Evolutionary conservation across 495 filamentous ascomycete genomes (phyloP), one percentile per base, ranked within the genome.

Genomic region (Xylaria palmicola): DNA sequence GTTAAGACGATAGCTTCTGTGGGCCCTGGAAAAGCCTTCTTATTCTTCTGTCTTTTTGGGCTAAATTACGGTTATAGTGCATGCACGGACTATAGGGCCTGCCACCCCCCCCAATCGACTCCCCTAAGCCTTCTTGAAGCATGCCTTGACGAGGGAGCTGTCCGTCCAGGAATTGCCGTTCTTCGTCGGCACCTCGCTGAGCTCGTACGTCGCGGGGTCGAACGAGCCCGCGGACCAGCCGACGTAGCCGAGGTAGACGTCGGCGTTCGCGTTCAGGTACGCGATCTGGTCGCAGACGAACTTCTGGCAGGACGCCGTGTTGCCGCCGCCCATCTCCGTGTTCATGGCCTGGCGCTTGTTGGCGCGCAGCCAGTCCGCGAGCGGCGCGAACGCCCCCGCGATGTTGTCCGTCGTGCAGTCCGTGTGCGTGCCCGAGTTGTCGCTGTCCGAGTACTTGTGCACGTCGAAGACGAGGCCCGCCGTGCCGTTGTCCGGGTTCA

Each of bases 141-240:
- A 77, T 37, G 69, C 63, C 62, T 72, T 72, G 1, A 81, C 77
- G 1, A 82, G 67, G 41, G 73, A 47, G 30, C 63, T 75, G 53
- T 82, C 78, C 15, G 68, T 70, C 72, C 68, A 76, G 19, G 65
- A 61, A 60, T 62, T 66, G 1, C 75, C 77, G 43, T 67, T 74
- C 59, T 71, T 67, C 0, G 68, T 74, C 32, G 78, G 79, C 1
- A 75, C 77, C 63, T 81, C 78, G 57, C 67, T 71, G 19, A 82
- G 68, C 51, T 68, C 69, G 47, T 72, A 74, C 4, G 57, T 72
- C 15, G 57, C 6, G 6, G 72, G 44, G 47, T 59, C 71, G 66
- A 85, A 85, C 3, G 72, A 65, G 1, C 82, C 83, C 6, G 83
- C 83, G 0, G 76, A 68, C 83, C 83, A 86, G 10, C 76, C 79